Evolutionary conservation across 1,284 basidiomycete genomes (phyloP).

Genomic region (Cutaneotrichosporon sp.): DNA sequence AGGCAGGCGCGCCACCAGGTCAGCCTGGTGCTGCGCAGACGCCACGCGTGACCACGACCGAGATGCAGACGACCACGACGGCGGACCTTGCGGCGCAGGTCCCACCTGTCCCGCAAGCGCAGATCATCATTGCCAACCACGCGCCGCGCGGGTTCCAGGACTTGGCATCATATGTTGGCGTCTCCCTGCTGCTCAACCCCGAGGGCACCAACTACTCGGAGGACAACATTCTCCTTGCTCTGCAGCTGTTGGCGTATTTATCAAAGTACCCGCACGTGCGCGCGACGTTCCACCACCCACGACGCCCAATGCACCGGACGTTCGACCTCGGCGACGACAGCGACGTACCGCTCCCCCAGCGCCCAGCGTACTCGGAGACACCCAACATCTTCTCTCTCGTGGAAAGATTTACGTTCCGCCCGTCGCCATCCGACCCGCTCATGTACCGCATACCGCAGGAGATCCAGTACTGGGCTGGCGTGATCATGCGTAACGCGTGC

Average conservation of each 20-base stretch:
- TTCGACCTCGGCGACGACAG: constrained; percentile 38
- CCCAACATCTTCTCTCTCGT: constrained; percentile 94
- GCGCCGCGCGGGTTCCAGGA: constrained; percentile 48
- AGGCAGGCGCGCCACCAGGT: constrained; percentile 44
- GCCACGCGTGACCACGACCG: constrained; percentile 25
- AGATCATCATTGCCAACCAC: constrained; percentile 48
- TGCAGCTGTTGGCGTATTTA: constrained; percentile 92
- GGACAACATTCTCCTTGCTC: constrained; percentile 83
- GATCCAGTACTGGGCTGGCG: constrained; percentile 98
- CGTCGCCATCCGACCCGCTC: constrained; percentile 70
- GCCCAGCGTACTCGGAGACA: constrained; percentile 45
- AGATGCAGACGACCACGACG: constrained; percentile 12
- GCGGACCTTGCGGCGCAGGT: constrained; percentile 20
- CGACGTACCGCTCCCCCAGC: constrained; percentile 37
- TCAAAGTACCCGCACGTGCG: constrained; percentile 97
- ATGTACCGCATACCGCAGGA: constrained; percentile 73
- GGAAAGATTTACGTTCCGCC: constrained; percentile 90
- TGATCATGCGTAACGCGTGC: constrained; percentile 99
- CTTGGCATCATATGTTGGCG: constrained; percentile 42
- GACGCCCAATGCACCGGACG: constrained; percentile 51
- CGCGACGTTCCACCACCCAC: constrained; percentile 88
- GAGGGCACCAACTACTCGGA: constrained; percentile 67
- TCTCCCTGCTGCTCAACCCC: constrained; percentile 36
- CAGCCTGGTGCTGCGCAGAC: constrained; percentile 41
- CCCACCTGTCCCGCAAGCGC: constrained; percentile 23